Conservation (phyloP, 1,139 yeast genomes). For the Barnettozyma hawaiiensis region DNA sequence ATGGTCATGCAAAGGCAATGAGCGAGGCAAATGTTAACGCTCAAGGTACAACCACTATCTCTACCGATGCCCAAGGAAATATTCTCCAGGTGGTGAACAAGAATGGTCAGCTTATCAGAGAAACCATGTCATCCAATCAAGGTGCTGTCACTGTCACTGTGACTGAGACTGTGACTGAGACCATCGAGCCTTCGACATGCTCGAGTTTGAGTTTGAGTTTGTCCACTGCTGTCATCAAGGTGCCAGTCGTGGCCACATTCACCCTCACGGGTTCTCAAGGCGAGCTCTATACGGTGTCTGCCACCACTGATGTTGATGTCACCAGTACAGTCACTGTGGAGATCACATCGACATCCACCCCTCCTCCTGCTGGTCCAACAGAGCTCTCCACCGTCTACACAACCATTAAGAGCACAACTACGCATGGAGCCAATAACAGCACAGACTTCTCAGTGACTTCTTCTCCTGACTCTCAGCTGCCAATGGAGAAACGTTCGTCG, state of each 20-base stretch:
- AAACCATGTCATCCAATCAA: constrained; percentile 7
- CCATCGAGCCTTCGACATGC: constrained; percentile 10
- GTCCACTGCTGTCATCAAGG: constrained; percentile 6
- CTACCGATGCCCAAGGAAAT: constrained; percentile 9
- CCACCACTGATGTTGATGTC: constrained; percentile 24
- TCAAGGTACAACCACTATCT: constrained; percentile 4
- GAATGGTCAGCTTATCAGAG: neutral
- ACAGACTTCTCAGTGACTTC: neutral
- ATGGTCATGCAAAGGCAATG: neutral
- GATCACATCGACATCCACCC: constrained; percentile 18
- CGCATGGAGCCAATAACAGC: constrained; percentile 20
- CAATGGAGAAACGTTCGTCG: neutral
- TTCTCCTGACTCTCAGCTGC: neutral
- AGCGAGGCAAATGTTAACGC: constrained; percentile 8
- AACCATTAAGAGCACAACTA: constrained; percentile 34
- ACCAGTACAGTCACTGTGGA: constrained; percentile 18
- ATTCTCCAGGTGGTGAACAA: constrained; percentile 3
- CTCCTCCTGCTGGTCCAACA: constrained; percentile 25
- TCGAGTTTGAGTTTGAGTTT: neutral
- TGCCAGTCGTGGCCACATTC: constrained; percentile 21
- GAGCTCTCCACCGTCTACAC: constrained; percentile 21
- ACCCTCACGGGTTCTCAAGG: constrained; percentile 23
- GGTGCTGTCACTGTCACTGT: constrained; percentile 10
- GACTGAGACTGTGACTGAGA: constrained; percentile 13
- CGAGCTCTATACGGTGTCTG: constrained; percentile 18